Base-by-base conservation (phyloP, 2,329 filamentous ascomycete species). In the Coniella lustricola region DNA sequence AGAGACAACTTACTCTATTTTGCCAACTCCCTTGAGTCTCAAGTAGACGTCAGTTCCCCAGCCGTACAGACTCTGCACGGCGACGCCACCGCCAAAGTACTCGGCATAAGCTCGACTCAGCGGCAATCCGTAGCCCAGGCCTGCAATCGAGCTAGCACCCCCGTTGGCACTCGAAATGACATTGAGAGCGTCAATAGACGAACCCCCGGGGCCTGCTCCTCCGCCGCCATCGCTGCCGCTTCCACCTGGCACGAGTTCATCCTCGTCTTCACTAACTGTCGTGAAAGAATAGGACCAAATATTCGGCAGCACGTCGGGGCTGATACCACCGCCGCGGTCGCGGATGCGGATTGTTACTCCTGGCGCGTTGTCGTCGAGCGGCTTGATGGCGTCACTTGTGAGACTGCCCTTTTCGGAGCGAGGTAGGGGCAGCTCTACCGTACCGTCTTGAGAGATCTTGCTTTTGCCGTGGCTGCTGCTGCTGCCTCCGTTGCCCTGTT, bases 251-350 rank as follows among this genome's bases (percentile, higher is more conserved):
- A 29, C 10, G 5, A 66, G 58, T 3, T 69, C 60, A 57, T 73
- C 62, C 55, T 78, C 67, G 46, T 84, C 76, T 18, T 88, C 87
- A 49, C 81, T 84, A 66, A 97, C 97, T 0, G 93, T 98, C 17
- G 91, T 96, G 64, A 96, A 98, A 54, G 87, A 93, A 65, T 97
- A 98, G 7, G 90, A 90, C 90, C 93, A 98, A 50, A 98, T 90
- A 56, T 91, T 84, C 4, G 84, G 82, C 31, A 93, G 70, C 22
- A 93, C 84, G 14, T 90, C 87, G 0, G 90, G 87, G 1, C 82
- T 79, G 48, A 98, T 97, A 32, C 93, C 93, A 36, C 91, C 91
- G 43, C 93, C 93, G n/a, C 90, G 83, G 63, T 98, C 93, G 8
- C 93, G 84, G 57, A 98, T 96, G 20, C 93, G 82, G 58, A 98